Base-by-base conservation (phyloP, 495 filamentous ascomycete species). In the Antarctomyces pellizariae region DNA sequence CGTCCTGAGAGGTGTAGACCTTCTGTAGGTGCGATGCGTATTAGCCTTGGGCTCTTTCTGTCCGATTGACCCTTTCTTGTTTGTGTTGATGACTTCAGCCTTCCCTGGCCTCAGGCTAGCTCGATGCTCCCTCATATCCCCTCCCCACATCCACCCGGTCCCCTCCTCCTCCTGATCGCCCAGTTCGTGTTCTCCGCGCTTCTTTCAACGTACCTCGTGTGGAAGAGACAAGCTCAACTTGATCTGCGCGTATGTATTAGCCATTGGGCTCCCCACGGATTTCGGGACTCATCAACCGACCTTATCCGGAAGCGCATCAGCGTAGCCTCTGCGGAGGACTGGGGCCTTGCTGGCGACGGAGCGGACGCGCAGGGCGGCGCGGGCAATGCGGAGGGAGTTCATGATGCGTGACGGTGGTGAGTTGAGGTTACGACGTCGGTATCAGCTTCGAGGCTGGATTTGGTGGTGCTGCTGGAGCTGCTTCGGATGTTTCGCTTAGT, bases 211-310 rank as follows among this genome's bases (percentile, higher is more conserved):
- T 74, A 97, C 86, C 79, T 93, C 79, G 57, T 95, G 89, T 58
- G 86, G 86, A 36, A 99, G 74, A 47, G 75, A 66, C 59, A 99
- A 66, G 58, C 78, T 86, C 54, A 99, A 67, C 67, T 86, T 79
- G 66, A 99, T 90, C 71, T 93, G 38, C 18, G 18, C 26, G 22
- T 33, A 34, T 34, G 40, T 38, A 7, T 26, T 26, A 7, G 7
- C 7, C 13, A 26, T 26, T 8, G 7, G 7, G 24, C 13, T 26
- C 7, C 13, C 7, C 12, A 12, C 7, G 24, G 7, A n/a, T n/a
- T n/a, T n/a, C n/a, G n/a, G n/a, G n/a, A n/a, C 24, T 7, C 13
- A 9, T 11, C 19, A 27, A 52, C 59, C 36, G 44, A 53, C 61
- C 54, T 66, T 64, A 52, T 91, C 82, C 42, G 72, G 56, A 38